Conservation (phyloP, 1,284 basidiomycete genomes). For the Boletus semigastroideus region DNA sequence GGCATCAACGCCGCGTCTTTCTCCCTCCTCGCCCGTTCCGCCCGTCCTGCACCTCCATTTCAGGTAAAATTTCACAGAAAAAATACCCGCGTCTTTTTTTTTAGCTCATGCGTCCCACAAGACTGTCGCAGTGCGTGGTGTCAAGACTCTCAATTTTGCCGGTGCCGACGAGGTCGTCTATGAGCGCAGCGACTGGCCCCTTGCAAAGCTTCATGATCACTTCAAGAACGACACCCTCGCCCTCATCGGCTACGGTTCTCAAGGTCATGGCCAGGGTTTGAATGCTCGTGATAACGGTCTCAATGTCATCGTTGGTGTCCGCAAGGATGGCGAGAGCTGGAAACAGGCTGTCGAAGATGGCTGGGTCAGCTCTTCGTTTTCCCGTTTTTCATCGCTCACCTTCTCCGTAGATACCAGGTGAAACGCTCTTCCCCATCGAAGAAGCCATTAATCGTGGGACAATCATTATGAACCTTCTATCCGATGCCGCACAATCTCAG, state of each 20-base stretch:
- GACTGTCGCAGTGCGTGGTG: conserved; percentile 58
- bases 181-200: conserved; percentile 98
- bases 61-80: conserved; percentile 41
- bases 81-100: conserved; percentile 1
- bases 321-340: conserved; percentile 96
- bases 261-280: conserved; percentile 97
- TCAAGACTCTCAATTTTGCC: conserved; percentile 98
- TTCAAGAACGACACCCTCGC: conserved; percentile 99
- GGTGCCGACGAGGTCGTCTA: conserved; percentile 95
- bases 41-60: conserved; percentile 39
- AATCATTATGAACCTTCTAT: conserved; percentile 99
- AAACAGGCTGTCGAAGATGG: conserved; percentile 95
- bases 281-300: conserved; percentile 99
- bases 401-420: conserved; percentile 75
- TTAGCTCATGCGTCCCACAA: conserved; percentile 17
- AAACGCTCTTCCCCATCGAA: conserved; percentile 98
- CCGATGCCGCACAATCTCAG: conserved; percentile 96
- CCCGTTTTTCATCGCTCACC: neutral
- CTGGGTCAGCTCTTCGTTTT: conserved; percentile 63
- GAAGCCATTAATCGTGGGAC: conserved; percentile 96
- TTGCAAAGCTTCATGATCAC: conserved; percentile 97
- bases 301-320: conserved; percentile 98
- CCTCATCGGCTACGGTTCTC: conserved; percentile 98
- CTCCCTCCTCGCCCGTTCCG: conserved; percentile 66
- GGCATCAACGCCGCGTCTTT: conserved; percentile 60